A percentile compares a stretch with the other conserved stretches of the same genome.
Evolutionary conservation across 1,284 basidiomycete species (phyloP).

Genomic region (Melampsora americana): DNA sequence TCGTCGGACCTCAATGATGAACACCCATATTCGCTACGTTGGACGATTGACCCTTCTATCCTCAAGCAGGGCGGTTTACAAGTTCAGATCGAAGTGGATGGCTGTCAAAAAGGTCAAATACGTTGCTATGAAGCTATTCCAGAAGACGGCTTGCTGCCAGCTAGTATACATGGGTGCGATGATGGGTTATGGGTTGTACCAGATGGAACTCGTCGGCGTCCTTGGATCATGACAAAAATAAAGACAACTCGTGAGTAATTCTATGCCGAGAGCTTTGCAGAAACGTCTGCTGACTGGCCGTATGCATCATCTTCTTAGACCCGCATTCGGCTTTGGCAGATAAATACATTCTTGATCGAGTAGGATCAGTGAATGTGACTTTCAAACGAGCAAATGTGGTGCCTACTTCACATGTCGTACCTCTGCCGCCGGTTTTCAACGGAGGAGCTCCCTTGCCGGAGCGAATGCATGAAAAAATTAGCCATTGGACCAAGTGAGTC

Average conservation of each 20-base stretch:
- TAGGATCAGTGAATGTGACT: constrained; percentile 33
- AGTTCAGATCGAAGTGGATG: constrained; percentile 42
- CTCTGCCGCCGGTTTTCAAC: constrained; percentile 31
- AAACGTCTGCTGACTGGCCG: not conserved
- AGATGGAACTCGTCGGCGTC: constrained; percentile 42
- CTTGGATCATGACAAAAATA: constrained; percentile 42
- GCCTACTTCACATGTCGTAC: constrained; percentile 35
- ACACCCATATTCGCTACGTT: constrained; percentile 36
- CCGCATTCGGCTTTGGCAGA: constrained; percentile 43
- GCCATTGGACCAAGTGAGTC: constrained; percentile 42
- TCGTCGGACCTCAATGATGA: constrained; percentile 17
- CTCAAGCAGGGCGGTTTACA: constrained; percentile 23
- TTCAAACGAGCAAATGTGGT: constrained; percentile 36
- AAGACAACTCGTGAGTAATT: constrained; percentile 35
- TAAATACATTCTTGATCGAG: constrained; percentile 37
- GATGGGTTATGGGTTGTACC: constrained; percentile 42
- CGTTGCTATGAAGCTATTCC: constrained; percentile 32
- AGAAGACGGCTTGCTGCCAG: constrained; percentile 13
- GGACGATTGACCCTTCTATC: constrained; percentile 32
- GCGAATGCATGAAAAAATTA: constrained; percentile 31
- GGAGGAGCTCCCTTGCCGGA: constrained; percentile 40
- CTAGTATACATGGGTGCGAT: constrained; percentile 28
- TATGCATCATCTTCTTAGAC: constrained; percentile 9
- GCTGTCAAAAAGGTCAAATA: constrained; percentile 42
- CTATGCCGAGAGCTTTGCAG: not conserved